Base-by-base conservation (phyloP, 2,329 filamentous ascomycete genomes). In the Venturia pyrina region DNA sequence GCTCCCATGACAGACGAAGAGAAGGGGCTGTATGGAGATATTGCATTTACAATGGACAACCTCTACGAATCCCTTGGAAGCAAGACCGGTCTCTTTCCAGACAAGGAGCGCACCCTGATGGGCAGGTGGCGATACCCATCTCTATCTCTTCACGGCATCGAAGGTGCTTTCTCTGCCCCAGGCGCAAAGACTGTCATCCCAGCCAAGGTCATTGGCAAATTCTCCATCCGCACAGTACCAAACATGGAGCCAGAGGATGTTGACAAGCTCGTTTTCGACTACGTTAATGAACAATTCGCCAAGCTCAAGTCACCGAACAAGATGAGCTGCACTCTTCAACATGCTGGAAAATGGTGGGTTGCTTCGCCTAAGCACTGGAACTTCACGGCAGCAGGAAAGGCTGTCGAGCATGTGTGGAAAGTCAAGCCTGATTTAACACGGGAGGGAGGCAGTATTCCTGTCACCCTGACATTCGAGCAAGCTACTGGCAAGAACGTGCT, bases 131-230 rank as follows among this genome's bases (percentile, higher is more conserved):
- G 95, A 70, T 95, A 89, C 78, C 95, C 95, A 0, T 97, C 93
- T 15, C 84, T 99, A 66, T 97, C 93, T 32, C 82, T 99, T 53
- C 95, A 99, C 81, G 95, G 95, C 68, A 80, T 99, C 70, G 95
- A 99, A 79, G 95, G 95, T 67, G 95, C 92, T 63, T 99, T 96
- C 82, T 93, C 90, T 57, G 89, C 90, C 1, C 89, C 93, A 6
- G 95, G 95, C 60, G 95, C 93, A 66, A 99, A 99, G 85, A 99
- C 95, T 0, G 95, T 99, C 73, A 99, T 99, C 72, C 95, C 95
- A 3, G 93, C 95, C 73, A 97, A 97, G 83, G 95, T 99, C 66
- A 90, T 89, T 73, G 95, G 95, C 79, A 99, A 99, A 81, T 99
- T 99, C 83, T 96, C 91, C 63, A 97, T 99, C 79, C 88, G 95